Percentiles rank a stretch among this genome's conserved stretches.
These are phyloP conservation scores for Phanerodontia chrysosporium DNA, from an alignment of 768 basidiomycete genomes.

Conservation along the genomic window DNA sequence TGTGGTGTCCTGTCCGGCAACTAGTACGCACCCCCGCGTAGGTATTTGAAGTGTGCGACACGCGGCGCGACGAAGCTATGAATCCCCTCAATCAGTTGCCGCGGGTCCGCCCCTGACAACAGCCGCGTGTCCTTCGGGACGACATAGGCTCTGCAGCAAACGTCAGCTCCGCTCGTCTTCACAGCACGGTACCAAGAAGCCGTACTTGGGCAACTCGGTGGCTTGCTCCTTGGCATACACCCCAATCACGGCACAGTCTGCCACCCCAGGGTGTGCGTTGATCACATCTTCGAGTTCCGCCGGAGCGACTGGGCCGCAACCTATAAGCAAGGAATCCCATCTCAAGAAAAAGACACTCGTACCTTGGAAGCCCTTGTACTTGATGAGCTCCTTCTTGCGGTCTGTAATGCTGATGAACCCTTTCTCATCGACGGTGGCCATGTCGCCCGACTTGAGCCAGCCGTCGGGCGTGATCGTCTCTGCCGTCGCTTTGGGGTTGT, in stretches of 20 bases:
- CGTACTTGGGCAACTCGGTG: slow-evolving; percentile 63
- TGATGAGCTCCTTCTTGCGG: slow-evolving; percentile 28
- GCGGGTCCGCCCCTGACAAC: slow-evolving; percentile 28
- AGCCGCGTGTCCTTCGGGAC: slow-evolving; percentile 14
- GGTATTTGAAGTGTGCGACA: slow-evolving; percentile 69
- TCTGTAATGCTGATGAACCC: slow-evolving; percentile 37
- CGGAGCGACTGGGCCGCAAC: slow-evolving; percentile 46
- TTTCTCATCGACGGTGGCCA: slow-evolving; percentile 29
- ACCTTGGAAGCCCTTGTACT: slow-evolving; percentile 27
- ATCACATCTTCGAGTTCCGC: slow-evolving; percentile 80
- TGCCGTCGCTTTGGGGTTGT: slow-evolving; percentile 35
- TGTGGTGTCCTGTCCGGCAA: slow-evolving; percentile 4
- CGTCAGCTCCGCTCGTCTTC: neutral
- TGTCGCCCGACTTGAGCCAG: slow-evolving; percentile 46
- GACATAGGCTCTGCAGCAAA: slow-evolving; percentile 5
- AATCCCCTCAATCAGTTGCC: slow-evolving; percentile 46
- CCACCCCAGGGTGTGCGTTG: slow-evolving; percentile 66
- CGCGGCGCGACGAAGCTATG: slow-evolving; percentile 60
- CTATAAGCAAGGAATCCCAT: slow-evolving; percentile 32
- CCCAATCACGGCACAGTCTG: slow-evolving; percentile 80
- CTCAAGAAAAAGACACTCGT: slow-evolving; percentile 5
- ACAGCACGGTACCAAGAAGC: slow-evolving; percentile 35
- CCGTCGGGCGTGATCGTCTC: slow-evolving; percentile 33
- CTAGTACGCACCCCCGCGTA: slow-evolving; percentile 64
- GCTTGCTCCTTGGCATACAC: slow-evolving; percentile 60